Base-by-base conservation (phyloP, 140 eudicot genomes). In the Cichorium intybus region DNA sequence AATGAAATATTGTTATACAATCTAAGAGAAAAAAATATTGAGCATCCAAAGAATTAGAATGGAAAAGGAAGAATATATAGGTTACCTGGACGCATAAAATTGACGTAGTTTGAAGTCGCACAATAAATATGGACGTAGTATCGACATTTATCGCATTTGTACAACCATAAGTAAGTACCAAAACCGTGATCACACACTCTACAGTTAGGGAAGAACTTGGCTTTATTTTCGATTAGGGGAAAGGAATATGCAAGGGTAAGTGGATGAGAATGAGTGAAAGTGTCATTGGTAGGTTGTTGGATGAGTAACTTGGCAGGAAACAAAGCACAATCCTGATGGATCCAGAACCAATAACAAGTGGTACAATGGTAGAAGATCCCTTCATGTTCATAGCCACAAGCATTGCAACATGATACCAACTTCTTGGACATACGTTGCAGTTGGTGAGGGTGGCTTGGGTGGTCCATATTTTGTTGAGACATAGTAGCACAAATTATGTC, bases 371-470 rank as follows among this genome's bases (percentile, higher is more conserved):
- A 60, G 31, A 60, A 60, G 3, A 21, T 60, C 21, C 66, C 66
- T 12, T 10, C n/a, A 1, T 60, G 21, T 0, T 60, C 7, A 0
- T 12, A 2, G 5, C 21, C 21, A 60, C 66, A 60, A 20, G 66
- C 66, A 35, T 5, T 4, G n/a, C 66, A 60, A 34, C 2, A 1
- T 4, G 66, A 20, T 2, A 21, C 24, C 33, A 35, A 0, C 12
- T 2, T 0, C n/a, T 47, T 7, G 11, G 45, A 37, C 23, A 10
- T 3, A 35, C 66, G 66, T 35, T 60, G 51, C 6, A 60, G 10
- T 35, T 22, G 66, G 33, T 35, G 66, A 35, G 66, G 31, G 51
- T 60, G 66, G n/a, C 66, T 34, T 11, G 66, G 66, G 51, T 60
- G 66, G 66, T 60, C 31, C 31, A 35, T 60, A 7, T 12, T 60